These are phyloP conservation scores for Lasiodiplodia theobromae DNA, from an alignment of 2,329 filamentous ascomycete genomes.

Conservation along the genomic window DNA sequence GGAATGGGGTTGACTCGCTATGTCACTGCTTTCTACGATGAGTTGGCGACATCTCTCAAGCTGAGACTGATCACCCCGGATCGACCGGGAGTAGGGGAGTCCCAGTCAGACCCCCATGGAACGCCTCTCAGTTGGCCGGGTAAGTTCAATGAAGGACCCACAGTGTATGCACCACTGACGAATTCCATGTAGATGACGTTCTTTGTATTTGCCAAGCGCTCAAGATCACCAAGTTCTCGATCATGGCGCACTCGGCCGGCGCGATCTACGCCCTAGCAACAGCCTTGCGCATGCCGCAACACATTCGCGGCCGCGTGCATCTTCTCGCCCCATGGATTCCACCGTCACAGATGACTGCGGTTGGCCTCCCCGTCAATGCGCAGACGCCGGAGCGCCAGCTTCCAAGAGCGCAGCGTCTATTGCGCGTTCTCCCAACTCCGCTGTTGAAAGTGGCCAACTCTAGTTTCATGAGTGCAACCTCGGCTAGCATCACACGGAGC, in stretches of 20 bases:
- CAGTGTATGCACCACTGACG: constrained; percentile 42
- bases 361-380: constrained; percentile 71
- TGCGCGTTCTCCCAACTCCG: constrained; percentile 87
- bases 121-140: constrained; percentile 94
- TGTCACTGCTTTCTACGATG: constrained; percentile 96
- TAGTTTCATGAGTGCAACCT: constrained; percentile 91
- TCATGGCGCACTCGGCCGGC: constrained; percentile 93
- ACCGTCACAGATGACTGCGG: constrained; percentile 65
- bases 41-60: constrained; percentile 86
- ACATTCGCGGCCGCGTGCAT: constrained; percentile 93
- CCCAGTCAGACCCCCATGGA: constrained; percentile 82
- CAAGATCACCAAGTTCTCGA: constrained; percentile 94
- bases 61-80: constrained; percentile 92
- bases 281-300: constrained; percentile 92
- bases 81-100: constrained; percentile 91
- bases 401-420: constrained; percentile 88
- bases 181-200: constrained; percentile 69
- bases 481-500: constrained; percentile 77
- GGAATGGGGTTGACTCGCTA: constrained; percentile 97
- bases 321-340: constrained; percentile 97
- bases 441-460: constrained; percentile 95
- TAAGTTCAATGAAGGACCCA: constrained; percentile 55
- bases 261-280: constrained; percentile 98
- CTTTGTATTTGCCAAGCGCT: constrained; percentile 91
- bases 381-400: constrained; percentile 80